Base-by-base conservation (phyloP, 1,284 basidiomycete genomes). In the Naganishia sp. region DNA sequence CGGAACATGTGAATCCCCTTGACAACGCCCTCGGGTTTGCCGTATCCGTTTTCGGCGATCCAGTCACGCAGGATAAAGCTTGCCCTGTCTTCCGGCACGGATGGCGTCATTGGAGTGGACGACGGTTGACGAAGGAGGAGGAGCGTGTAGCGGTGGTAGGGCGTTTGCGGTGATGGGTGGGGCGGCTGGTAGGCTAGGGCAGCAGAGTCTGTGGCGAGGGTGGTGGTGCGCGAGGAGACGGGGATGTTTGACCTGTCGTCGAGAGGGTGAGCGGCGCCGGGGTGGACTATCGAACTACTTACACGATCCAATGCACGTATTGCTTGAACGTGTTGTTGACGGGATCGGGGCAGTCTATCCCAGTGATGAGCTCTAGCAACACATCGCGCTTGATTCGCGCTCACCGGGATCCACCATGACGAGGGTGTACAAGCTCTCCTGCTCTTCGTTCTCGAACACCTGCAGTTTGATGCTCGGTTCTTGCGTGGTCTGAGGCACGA, bases 301-400 rank as follows among this genome's bases (percentile, higher is more conserved):
- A 91, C 88, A 90, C 86, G 72, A 95, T 81, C 87, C 91, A 95
- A 78, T 97, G 93, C 36, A 94, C 80, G 75, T 86, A 92, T 3
- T 88, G 86, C 54, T 84, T 84, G 80, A 85, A 97, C 0, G 86
- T 81, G 69, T 84, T 81, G 44, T 81, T 85, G 33, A 83, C 83
- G 69, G 86, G 85, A 72, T 90, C 83, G 10, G 94, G 94, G 18
- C 90, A 85, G 79, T 98, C 94, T 67, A n/a, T 2, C 28, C 16
- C 9, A 5, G 15, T 13, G 33, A 11, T 33, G 10, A 53, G 18
- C 33, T n/a, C 49, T n/a, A 18, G n/a, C 33, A 2, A 28, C 28
- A 28, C 28, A 28, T 46, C 15, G 13, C 10, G 13, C 16, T 16
- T 7, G 42, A n/a, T 28, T 16, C 9, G 6, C 10, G 49, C 78